Percentiles rank a stretch among this genome's conserved stretches.
These are phyloP conservation scores for Coleophoma cylindrospora DNA, from an alignment of 2,329 filamentous ascomycete species.

Conservation along the genomic window DNA sequence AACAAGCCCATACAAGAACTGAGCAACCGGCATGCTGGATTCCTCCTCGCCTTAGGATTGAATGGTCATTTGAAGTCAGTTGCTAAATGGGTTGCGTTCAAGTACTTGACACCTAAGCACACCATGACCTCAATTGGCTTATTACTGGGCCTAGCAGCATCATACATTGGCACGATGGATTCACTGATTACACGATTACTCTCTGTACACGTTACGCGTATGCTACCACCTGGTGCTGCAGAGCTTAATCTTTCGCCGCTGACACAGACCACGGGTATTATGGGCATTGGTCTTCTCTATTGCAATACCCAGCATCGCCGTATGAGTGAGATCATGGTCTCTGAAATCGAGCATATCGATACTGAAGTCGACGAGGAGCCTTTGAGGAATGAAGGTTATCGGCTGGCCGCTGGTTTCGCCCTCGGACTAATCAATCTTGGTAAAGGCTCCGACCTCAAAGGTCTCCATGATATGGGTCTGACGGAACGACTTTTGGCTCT, in stretches of 20 bases:
- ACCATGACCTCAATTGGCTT: constrained; percentile 98
- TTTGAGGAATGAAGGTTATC: constrained; percentile 90
- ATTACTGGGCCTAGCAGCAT: constrained; percentile 86
- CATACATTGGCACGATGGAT: constrained; percentile 96
- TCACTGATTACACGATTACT: constrained; percentile 87
- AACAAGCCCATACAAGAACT: constrained; percentile 86
- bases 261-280: constrained; percentile 92
- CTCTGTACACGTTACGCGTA: constrained; percentile 92
- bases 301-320: constrained; percentile 93
- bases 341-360: constrained; percentile 87
- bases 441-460: constrained; percentile 81
- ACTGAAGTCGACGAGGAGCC: constrained; percentile 77
- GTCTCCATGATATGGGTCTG: constrained; percentile 88
- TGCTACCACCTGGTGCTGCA: constrained; percentile 87
- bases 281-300: constrained; percentile 94
- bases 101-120: constrained; percentile 97
- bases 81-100: constrained; percentile 98
- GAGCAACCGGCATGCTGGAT: constrained; percentile 93
- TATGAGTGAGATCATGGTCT: constrained; percentile 99
- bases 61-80: constrained; percentile 93
- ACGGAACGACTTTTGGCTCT: constrained; percentile 83
- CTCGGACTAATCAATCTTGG: constrained; percentile 92
- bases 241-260: constrained; percentile 90
- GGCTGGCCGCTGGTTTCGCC: constrained; percentile 88
- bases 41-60: constrained; percentile 82